phyloP scores from a whole-genome alignment of 768 basidiomycete genomes.

The Piloderma croceum region DNA sequence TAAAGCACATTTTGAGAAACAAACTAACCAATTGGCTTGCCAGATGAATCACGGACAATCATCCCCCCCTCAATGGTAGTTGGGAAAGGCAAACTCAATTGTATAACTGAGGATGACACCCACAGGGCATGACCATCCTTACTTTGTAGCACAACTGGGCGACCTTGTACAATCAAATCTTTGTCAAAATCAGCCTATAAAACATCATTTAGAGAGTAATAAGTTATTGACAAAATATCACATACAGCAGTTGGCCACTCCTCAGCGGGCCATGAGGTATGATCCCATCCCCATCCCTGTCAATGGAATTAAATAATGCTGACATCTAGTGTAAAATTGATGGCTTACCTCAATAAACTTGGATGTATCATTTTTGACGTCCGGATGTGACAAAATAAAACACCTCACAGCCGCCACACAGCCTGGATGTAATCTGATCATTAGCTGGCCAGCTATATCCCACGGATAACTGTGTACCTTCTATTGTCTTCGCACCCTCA shows the following conservation, averaged over 20 bases:
- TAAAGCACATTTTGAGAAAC: constrained; percentile 3
- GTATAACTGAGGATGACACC: constrained; percentile 65
- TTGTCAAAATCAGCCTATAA: constrained; percentile 65
- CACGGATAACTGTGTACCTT: too few relatives aligned
- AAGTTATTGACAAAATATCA: constrained; percentile 5
- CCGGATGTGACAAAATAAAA: constrained; percentile 55
- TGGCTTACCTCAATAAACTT: constrained; percentile 63
- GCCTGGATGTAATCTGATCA: constrained; percentile 40
- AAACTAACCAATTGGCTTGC: constrained; percentile 63
- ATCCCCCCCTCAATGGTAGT: constrained; percentile 71
- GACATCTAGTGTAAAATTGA: too few relatives aligned
- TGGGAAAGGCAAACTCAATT: constrained; percentile 57
- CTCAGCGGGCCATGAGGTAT: constrained; percentile 62
- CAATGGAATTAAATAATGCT: too few relatives aligned
- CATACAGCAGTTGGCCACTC: constrained; percentile 67
- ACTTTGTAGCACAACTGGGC: constrained; percentile 72
- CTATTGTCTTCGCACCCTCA: constrained; percentile 51
- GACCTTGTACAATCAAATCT: constrained; percentile 60
- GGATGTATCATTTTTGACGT: constrained; percentile 49
- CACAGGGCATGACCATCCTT: constrained; percentile 89
- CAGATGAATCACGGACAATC: constrained; percentile 61
- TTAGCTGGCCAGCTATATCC: too few relatives aligned
- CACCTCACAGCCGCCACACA: constrained; percentile 56
- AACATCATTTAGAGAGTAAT: background rate
- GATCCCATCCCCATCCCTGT: constrained; percentile 94